phyloP scores from a whole-genome alignment of 1,139 yeast species.

The Geotrichum siamense region DNA sequence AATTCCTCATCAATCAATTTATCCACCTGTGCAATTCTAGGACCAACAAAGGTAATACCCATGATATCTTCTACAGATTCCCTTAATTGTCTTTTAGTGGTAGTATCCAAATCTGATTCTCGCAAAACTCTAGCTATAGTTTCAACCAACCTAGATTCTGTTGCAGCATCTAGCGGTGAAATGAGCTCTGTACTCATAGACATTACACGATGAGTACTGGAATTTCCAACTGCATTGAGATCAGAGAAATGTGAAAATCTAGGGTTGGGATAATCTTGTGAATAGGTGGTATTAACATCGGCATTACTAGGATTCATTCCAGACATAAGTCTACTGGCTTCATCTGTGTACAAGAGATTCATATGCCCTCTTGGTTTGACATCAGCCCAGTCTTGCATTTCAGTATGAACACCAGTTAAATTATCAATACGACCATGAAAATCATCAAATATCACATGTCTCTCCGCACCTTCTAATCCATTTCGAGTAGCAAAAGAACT shows the following conservation, averaged over 20 bases:
- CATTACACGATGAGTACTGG: constrained; percentile 6
- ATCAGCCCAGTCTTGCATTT: constrained; percentile 16
- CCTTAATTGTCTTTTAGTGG: constrained; percentile 36
- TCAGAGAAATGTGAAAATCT: constrained; percentile 13
- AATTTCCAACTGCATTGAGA: constrained; percentile 1
- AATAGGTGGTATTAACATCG: constrained; percentile 3
- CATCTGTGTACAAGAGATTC: constrained; percentile 10
- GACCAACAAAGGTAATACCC: constrained; percentile 32
- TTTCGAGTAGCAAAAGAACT: constrained; percentile 32
- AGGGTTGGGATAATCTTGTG: constrained; percentile 5
- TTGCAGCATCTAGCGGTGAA: constrained; percentile 21
- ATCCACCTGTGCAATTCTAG: constrained; percentile 31
- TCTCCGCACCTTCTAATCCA: constrained; percentile 34
- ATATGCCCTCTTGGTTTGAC: constrained; percentile 17
- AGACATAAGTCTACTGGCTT: constrained; percentile 7
- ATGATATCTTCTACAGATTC: constrained; percentile 35
- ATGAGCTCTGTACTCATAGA: constrained; percentile 1
- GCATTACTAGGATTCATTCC: constrained; percentile 3
- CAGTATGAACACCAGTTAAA: constrained; percentile 14
- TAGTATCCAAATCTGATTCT: constrained; percentile 33
- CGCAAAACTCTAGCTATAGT: constrained; percentile 31
- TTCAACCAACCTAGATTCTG: constrained; percentile 23
- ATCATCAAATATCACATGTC: constrained; percentile 23
- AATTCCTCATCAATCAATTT: constrained; percentile 35
- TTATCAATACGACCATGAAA: constrained; percentile 16